A percentile compares a stretch with the other conserved stretches of the same genome.
Evolutionary conservation across 179 eudicot species (phyloP).

Genomic region (Dionaea muscipula): DNA sequence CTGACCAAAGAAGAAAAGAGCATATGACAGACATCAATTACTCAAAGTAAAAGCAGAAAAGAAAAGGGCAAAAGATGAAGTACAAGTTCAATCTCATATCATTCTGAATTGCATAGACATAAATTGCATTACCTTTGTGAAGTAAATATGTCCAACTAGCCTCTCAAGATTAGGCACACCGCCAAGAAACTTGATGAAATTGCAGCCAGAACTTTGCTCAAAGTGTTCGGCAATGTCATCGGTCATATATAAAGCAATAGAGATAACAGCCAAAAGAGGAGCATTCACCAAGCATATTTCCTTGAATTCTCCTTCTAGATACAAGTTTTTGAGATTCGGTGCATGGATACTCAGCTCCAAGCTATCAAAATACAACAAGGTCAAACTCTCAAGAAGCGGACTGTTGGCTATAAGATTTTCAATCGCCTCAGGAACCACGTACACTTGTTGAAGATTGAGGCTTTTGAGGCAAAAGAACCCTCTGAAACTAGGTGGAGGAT

Average conservation of each 20-base stretch:
- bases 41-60: background rate
- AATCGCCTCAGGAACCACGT: conserved; percentile 49
- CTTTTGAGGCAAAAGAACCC: conserved; percentile 52
- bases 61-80: background rate
- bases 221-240: conserved; percentile 73
- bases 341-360: conserved; percentile 58
- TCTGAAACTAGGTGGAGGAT: conserved; percentile 50
- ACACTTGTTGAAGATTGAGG: conserved; percentile 70
- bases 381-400: conserved; percentile 67
- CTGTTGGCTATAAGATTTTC: conserved; percentile 59
- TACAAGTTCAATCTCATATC: background rate
- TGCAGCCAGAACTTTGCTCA: conserved; percentile 67
- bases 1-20: conserved; percentile 22
- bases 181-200: conserved; percentile 73
- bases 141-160: conserved; percentile 75
- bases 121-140: conserved; percentile 54
- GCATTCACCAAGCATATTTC: conserved; percentile 59
- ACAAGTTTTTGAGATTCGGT: conserved; percentile 65
- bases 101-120: background rate
- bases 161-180: conserved; percentile 70
- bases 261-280: conserved; percentile 47
- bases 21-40: conserved; percentile 5
- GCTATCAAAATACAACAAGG: conserved; percentile 71
- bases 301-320: conserved; percentile 77
- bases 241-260: conserved; percentile 67